Percentiles rank a stretch among this genome's conserved stretches.
Conservation (phyloP, 176 grass and related monocot genomes). For the Oryza punctata region DNA sequence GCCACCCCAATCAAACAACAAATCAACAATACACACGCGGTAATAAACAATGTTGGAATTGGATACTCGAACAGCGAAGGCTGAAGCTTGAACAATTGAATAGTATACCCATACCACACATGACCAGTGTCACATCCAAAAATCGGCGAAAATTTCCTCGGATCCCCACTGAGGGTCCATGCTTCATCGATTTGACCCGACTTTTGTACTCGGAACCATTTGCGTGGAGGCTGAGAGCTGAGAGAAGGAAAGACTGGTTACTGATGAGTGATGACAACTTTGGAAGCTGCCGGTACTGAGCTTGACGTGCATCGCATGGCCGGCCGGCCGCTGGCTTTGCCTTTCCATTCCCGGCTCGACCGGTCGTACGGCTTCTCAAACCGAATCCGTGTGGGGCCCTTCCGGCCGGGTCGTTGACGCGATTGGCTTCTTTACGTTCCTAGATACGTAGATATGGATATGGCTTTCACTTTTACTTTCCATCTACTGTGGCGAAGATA, state of each 20-base stretch:
- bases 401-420: conserved; percentile 15
- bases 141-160: conserved; percentile 3
- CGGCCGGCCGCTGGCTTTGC: background rate
- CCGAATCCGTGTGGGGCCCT: conserved; percentile 42
- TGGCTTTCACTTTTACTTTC: background rate
- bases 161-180: conserved; percentile 21
- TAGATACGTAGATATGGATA: background rate
- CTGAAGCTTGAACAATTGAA: background rate
- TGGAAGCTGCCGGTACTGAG: conserved; percentile 22
- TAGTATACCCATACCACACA: background rate
- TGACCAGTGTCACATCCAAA: conserved; percentile 21
- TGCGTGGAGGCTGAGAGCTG: conserved; percentile 18
- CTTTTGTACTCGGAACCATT: background rate
- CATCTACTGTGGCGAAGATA: too few relatives aligned
- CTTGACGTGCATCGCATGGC: conserved; percentile 11
- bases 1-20: too few relatives aligned
- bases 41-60: background rate
- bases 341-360: background rate
- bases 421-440: background rate
- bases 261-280: background rate
- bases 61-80: too few relatives aligned
- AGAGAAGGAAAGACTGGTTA: background rate
- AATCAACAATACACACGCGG: too few relatives aligned
- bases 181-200: conserved; percentile 38
- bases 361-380: conserved; percentile 15